Base-by-base conservation (phyloP, 2,329 filamentous ascomycete species). In the Colletotrichum euphorbiae region DNA sequence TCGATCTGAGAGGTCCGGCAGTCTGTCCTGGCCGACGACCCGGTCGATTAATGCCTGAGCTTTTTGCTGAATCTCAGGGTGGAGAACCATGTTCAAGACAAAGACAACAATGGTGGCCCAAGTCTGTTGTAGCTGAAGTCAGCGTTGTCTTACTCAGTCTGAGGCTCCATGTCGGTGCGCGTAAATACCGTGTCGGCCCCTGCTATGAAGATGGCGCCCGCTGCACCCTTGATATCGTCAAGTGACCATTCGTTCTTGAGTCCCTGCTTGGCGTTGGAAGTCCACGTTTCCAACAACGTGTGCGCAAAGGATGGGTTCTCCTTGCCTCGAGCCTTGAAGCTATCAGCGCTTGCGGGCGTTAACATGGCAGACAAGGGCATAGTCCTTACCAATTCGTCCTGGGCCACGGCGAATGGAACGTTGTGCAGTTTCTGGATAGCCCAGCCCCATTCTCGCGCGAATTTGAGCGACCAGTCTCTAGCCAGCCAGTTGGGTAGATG, bases 1-100 rank as follows among this genome's bases (percentile, higher is more conserved):
- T 7, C 80, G 76, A 69, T 88, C 85, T 2, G 80, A 76, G 66
- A 83, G 81, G 0, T 73, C 77, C 1, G 85, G 85, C 1, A 87
- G 74, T 6, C 85, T 76, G 42, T 77, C 74, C 4, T 72, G 72
- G 2, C 83, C 84, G 11, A 86, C 78, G 0, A 86, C 80, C 3
- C 74, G 71, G 65, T 88, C 85, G 12, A 88, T 73, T 52, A 64
- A 77, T 7, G 74, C 75, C 69, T 81, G 81, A 0, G 82, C 83
- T 69, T 85, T 86, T 15, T 71, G 70, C 62, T 85, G 84, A 0
- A 85, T 75, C 3, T 78, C 76, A 1, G 81, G 83, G 69, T 81
- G 75, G 31, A 69, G 56, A 40, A 69, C 67, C 12, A 70, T 71
- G 51, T 63, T 70, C 33, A 71, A 52, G 33, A 71, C 66, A 38